phyloP scores from a whole-genome alignment of 2,329 filamentous ascomycete species.

The Myriosclerotinia scirpicola region DNA sequence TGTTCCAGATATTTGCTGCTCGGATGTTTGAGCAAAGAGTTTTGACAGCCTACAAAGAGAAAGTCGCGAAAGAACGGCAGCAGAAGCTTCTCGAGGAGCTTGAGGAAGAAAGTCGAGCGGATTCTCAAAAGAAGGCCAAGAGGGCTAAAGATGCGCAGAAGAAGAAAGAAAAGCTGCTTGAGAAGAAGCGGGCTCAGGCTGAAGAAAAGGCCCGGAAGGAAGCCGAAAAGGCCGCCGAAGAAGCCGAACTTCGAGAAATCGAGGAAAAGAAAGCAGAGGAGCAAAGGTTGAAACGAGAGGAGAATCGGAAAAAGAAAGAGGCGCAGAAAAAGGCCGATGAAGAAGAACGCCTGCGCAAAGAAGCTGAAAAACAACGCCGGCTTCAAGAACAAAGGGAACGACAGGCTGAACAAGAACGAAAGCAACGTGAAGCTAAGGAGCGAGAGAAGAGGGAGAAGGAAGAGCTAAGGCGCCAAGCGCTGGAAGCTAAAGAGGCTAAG shows the following conservation, averaged over 20 bases:
- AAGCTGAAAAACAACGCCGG: constrained; percentile 78
- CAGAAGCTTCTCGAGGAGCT: constrained; percentile 88
- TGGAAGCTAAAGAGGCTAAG: constrained; percentile 70
- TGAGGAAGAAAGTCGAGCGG: constrained; percentile 76
- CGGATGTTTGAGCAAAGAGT: constrained; percentile 99
- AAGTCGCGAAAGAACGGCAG: constrained; percentile 90
- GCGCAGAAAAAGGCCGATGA: constrained; percentile 87
- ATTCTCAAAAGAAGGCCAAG: constrained; percentile 82
- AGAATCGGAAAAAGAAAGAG: constrained; percentile 88
- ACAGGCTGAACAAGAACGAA: constrained; percentile 82
- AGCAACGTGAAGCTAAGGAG: constrained; percentile 75
- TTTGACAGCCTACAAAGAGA: constrained; percentile 94
- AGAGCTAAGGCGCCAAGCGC: constrained; percentile 77
- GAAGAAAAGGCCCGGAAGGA: constrained; percentile 88
- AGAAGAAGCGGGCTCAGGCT: constrained; percentile 84
- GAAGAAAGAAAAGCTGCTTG: constrained; percentile 88
- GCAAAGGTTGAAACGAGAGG: constrained; percentile 77
- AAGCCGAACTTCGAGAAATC: constrained; percentile 70
- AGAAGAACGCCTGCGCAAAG: constrained; percentile 80
- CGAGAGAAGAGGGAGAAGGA: constrained; percentile 82
- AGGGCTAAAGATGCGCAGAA: constrained; percentile 93
- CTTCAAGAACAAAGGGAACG: constrained; percentile 82
- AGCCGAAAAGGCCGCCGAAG: constrained; percentile 84
- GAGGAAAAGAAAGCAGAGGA: constrained; percentile 81
- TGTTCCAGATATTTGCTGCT: constrained; percentile 99